Conservation (phyloP, 345 rosid genomes). For the Murraya paniculata region DNA sequence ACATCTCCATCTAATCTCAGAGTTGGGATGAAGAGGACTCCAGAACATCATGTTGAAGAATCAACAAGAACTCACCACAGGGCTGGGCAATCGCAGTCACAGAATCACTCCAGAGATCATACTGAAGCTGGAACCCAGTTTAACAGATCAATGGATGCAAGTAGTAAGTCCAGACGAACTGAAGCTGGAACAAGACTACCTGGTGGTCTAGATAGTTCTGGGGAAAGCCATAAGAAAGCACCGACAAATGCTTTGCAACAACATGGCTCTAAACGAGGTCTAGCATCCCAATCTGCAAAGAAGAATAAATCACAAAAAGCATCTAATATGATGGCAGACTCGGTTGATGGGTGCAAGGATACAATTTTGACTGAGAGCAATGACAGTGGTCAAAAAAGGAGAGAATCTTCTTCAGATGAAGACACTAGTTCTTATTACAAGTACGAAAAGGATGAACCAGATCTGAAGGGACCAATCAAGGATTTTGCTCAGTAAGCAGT, state of each 20-base stretch:
- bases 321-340: slow-evolving; percentile 28
- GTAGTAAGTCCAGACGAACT: slow-evolving; percentile 49
- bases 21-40: slow-evolving; percentile 44
- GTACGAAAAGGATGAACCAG: slow-evolving; percentile 80
- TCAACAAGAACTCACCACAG: slow-evolving; percentile 37
- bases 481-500: slow-evolving; percentile 76
- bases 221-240: slow-evolving; percentile 60
- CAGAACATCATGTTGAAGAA: slow-evolving; percentile 54
- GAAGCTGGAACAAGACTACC: slow-evolving; percentile 45
- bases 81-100: slow-evolving; percentile 49
- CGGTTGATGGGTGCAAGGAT: slow-evolving; percentile 49
- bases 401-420: slow-evolving; percentile 58
- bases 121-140: slow-evolving; percentile 45
- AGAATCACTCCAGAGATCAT: slow-evolving; percentile 39
- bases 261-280: slow-evolving; percentile 55
- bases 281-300: slow-evolving; percentile 37
- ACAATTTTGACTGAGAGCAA: slow-evolving; percentile 34
- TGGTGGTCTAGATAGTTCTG: slow-evolving; percentile 56
- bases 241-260: slow-evolving; percentile 27
- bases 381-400: slow-evolving; percentile 44
- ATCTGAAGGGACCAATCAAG: slow-evolving; percentile 69
- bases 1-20: slow-evolving; percentile 41
- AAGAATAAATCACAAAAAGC: slow-evolving; percentile 46
- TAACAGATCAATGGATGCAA: slow-evolving; percentile 42
- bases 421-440: slow-evolving; percentile 61